Evolutionary conservation across 306 rosid genomes (phyloP), one percentile per base, ranked within the genome.

Genomic region (Abrus pulchellus): DNA sequence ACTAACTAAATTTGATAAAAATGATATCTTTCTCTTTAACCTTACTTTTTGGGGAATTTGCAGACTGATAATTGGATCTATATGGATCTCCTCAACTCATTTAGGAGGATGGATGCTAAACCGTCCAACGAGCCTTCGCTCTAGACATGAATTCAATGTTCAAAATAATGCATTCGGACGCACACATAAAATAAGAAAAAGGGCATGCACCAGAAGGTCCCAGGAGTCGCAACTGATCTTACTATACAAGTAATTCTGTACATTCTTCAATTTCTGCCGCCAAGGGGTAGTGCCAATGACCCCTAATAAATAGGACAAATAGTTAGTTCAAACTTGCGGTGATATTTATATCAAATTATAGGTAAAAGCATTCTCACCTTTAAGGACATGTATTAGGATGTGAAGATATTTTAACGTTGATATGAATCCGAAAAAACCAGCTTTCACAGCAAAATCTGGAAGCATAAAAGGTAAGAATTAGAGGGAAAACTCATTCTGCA

Each of bases 361-460:
- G 33, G 68, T 36, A 40, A 65, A 70, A 65, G 36, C 71, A 71
- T 64, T 72, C 97, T 87, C 81, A 94, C 98, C 94, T 3, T 86
- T 82, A 74, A 85, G 13, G 55, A 92, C 82, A 77, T 81, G 87
- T 34, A 61, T 54, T 53, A 83, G 65, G 79, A 94, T 83, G 48
- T 67, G 75, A 77, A 83, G 56, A 87, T 85, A 90, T 66, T 87
- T 86, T 68, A 83, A 41, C 48, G 76, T 86, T 34, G 92, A 85
- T 72, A 79, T 82, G 83, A 85, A 90, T 65, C 87, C 86, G 84
- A 76, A 85, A 70, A 81, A 73, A 32, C 63, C 78, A 52, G 81
- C 87, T 79, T 85, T 75, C 68, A 67, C 74, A 12, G 83, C 78
- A 80, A 41, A 81, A 79, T 86, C 98, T 94, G 88, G 75, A 85